Base-by-base conservation (phyloP, 1,284 basidiomycete genomes). In the Naganishia sp. region DNA sequence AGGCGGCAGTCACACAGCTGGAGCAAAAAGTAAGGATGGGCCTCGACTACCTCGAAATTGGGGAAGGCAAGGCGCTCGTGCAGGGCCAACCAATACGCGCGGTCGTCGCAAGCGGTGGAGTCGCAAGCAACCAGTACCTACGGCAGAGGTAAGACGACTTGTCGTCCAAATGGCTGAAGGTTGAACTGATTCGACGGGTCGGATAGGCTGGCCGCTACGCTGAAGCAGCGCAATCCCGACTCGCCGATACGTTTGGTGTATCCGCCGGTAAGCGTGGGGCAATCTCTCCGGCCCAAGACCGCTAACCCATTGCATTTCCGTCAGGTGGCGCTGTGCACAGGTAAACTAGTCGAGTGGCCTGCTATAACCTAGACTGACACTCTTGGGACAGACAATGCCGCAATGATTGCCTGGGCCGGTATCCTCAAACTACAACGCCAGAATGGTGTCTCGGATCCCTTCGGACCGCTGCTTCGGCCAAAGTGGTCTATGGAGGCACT, bases 371-470 rank as follows among this genome's bases (percentile, higher is more conserved):
- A 32, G 28, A 39, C 58, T 42, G 17, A 35, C 65, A 21, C 52
- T 63, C 25, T 10, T 17, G 6, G 3, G 28, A 28, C 69, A 92
- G 94, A 96, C 72, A 97, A 96, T 74, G 94, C 94, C 0, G 93
- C 87, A 1, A 97, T 97, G 94, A 90, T 97, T 70, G 94, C 85
- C 1, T 94, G 89, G 89, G 88, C 92, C 6, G 88, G 90, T 0
- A 88, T 94, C 83, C 80, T 89, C 70, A 85, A 92, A 13, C 88
- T 95, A 68, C 81, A 88, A n/a, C 80, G 80, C 0, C 81, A 80
- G 2, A 85, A 88, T 69, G 80, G 83, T 66, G 67, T 41, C 57
- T 64, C 71, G 47, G 93, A 96, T 63, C 68, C 72, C 1, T 77
- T 73, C 47, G 76, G 76, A 55, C 72, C 80, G 35, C 73, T 76